These are phyloP conservation scores for Didymella arachidicola DNA, from an alignment of 2,329 filamentous ascomycete species.

Conservation along the genomic window DNA sequence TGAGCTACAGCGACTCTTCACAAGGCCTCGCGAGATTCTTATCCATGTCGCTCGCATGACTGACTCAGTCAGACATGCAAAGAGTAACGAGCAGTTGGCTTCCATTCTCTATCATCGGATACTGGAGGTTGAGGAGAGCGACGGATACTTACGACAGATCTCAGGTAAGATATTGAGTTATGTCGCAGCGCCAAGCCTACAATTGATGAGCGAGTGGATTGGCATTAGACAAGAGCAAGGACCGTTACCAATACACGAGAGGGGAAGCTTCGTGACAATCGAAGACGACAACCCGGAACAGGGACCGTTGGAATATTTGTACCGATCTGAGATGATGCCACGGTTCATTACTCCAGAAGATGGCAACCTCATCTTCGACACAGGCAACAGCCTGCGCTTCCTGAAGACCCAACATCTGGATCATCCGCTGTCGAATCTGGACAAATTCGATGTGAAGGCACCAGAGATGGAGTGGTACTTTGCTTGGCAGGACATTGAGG, in stretches of 20 bases:
- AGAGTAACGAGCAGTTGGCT: conserved; percentile 49
- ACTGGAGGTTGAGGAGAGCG: conserved; percentile 67
- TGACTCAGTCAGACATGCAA: conserved; percentile 53
- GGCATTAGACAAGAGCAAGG: conserved; percentile 63
- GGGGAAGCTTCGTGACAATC: conserved; percentile 40
- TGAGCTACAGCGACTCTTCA: conserved; percentile 51
- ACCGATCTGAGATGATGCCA: conserved; percentile 72
- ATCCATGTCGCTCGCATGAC: conserved; percentile 62
- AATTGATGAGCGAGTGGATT: conserved; percentile 76
- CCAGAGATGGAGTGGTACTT: conserved; percentile 73
- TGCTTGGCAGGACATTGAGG: conserved; percentile 72
- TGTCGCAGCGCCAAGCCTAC: conserved; percentile 71
- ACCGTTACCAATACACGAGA: conserved; percentile 36
- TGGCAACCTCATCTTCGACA: conserved; percentile 77
- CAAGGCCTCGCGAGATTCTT: conserved; percentile 62
- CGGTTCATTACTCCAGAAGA: conserved; percentile 75
- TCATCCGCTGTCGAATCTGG: conserved; percentile 70
- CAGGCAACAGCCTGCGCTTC: conserved; percentile 77
- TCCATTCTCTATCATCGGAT: conserved; percentile 49
- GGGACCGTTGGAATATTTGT: conserved; percentile 62
- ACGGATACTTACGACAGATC: conserved; percentile 67
- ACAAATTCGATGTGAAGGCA: conserved; percentile 59
- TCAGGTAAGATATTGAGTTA: conserved; percentile 71
- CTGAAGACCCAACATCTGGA: conserved; percentile 73
- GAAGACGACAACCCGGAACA: conserved; percentile 38